Evolutionary conservation across 2,329 filamentous ascomycete species (phyloP).

Genomic region (Alternaria ventricosa): DNA sequence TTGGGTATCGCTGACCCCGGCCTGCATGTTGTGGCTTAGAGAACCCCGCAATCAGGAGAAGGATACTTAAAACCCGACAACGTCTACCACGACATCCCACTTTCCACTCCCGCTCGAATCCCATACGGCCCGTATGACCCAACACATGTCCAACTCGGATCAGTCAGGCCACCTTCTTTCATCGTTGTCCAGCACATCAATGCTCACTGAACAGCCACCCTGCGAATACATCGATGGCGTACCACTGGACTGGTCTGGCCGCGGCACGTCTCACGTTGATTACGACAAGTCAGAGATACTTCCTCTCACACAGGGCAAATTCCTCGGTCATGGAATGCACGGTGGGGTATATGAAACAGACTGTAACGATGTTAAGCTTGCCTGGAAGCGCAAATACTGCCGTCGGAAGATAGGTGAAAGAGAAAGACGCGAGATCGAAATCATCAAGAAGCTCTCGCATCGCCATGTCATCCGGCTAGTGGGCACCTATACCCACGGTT

Average conservation of each 20-base stretch:
- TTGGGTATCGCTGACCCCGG: background rate
- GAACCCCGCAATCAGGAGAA: no score
- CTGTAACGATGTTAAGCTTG: background rate
- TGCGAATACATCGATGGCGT: background rate
- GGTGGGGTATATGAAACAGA: background rate
- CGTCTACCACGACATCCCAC: no score
- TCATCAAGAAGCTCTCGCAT: background rate
- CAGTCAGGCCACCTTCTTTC: no score
- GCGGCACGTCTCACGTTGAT: background rate
- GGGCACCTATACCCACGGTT: fast-evolving
- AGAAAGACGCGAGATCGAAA: background rate
- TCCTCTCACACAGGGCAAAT: background rate
- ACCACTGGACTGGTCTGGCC: background rate
- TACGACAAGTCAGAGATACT: background rate
- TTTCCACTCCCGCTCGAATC: no score
- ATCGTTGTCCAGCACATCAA: no score
- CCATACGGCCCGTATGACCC: no score
- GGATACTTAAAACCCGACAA: no score
- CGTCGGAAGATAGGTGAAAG: background rate
- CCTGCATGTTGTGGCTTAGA: background rate
- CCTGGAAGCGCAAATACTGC: background rate
- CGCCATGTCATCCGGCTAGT: fast-evolving
- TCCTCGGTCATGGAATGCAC: background rate
- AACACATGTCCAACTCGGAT: no score
- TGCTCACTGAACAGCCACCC: no score